A percentile compares a stretch with the other conserved stretches of the same genome.
Evolutionary conservation across 208 protist genomes (phyloP).

Genomic region (Phytomonas francai): DNA sequence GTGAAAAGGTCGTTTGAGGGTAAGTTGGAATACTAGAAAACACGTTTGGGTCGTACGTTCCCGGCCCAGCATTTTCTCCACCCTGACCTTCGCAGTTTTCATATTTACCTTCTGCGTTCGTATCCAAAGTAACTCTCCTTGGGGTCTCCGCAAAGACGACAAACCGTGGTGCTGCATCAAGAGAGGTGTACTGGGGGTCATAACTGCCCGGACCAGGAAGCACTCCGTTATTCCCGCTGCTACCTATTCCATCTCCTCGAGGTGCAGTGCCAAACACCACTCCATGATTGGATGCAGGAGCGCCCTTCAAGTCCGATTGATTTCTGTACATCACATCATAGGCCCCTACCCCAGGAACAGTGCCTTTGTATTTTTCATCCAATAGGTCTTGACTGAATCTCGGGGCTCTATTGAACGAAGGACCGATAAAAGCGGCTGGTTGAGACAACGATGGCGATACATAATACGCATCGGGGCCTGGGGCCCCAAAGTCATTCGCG

Average conservation of each 20-base stretch:
- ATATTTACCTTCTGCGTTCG: too few relatives aligned
- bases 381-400: not conserved
- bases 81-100: too few relatives aligned
- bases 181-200: slow-evolving; percentile 12
- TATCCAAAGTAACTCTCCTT: too few relatives aligned
- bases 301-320: not conserved
- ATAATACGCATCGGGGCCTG: not conserved
- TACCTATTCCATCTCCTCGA: not conserved
- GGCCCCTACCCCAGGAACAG: not conserved
- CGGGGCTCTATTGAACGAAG: not conserved
- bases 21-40: not conserved
- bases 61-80: not conserved
- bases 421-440: not conserved
- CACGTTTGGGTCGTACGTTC: not conserved
- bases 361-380: not conserved
- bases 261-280: not conserved
- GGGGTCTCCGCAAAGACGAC: too few relatives aligned
- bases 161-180: too few relatives aligned
- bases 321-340: not conserved
- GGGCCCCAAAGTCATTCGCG: not conserved
- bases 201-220: slow-evolving; percentile 28
- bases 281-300: not conserved
- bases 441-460: not conserved
- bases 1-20: not conserved
- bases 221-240: not conserved